Conservation (phyloP, 2,329 filamentous ascomycete species). For the Aspergillus flavus region DNA sequence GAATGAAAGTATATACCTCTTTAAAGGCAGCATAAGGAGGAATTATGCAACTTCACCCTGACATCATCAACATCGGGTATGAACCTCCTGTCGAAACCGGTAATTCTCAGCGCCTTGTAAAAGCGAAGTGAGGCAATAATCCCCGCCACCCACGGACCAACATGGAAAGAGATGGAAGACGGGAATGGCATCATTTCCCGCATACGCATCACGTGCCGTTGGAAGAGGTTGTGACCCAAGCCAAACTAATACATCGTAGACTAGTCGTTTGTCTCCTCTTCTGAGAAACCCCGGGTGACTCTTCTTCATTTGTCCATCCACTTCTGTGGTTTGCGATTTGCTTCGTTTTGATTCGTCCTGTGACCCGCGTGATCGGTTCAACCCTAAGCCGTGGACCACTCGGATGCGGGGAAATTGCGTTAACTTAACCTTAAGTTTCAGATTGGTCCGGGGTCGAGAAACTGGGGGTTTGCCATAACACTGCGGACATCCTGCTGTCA, state of each 20-base stretch:
- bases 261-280: not conserved
- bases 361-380: not conserved
- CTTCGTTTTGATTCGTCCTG: not conserved
- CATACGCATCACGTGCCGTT: not conserved
- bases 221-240: not conserved
- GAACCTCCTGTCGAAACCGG: not conserved
- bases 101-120: not conserved
- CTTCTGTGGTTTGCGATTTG: not conserved
- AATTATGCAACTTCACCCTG: not conserved
- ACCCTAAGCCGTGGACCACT: not conserved
- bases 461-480: not conserved
- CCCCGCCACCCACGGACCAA: not conserved
- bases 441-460: not conserved
- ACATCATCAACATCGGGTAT: not conserved
- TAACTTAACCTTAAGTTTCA: not conserved
- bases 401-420: not conserved
- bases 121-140: not conserved
- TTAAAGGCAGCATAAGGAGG: not conserved
- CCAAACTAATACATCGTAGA: not conserved
- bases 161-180: not conserved
- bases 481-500: not conserved
- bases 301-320: not conserved
- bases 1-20: not conserved
- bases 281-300: not conserved
- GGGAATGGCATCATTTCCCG: slow-evolving; percentile 3